Percentiles rank a stretch among this genome's conserved stretches.
Evolutionary conservation across 1,139 yeast genomes (phyloP).

Genomic region (Blastobotrys persicus): DNA sequence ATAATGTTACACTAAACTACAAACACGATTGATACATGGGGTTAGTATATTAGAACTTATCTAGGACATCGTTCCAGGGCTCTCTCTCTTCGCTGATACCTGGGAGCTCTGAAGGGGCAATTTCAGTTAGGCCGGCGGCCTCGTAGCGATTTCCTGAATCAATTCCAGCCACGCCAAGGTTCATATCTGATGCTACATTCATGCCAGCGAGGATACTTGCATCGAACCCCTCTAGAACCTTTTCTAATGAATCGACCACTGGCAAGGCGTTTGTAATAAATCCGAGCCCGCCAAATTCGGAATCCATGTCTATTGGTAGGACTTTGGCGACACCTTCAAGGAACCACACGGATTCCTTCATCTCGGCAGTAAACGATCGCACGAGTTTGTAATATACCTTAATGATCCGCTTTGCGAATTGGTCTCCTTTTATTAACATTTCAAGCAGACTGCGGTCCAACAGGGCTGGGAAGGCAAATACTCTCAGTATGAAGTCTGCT

Average conservation of each 20-base stretch:
- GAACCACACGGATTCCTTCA: conserved; percentile 91
- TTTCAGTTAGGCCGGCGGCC: conserved; percentile 5
- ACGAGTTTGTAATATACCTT: conserved; percentile 80
- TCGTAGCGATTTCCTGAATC: conserved; percentile 1
- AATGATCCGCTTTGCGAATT: conserved; percentile 85
- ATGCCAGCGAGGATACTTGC: conserved; percentile 17
- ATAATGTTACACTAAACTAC: too few species aligned
- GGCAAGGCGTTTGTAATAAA: conserved; percentile 37
- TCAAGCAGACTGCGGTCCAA: conserved; percentile 76
- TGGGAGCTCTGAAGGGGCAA: neutral
- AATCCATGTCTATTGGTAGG: conserved; percentile 44
- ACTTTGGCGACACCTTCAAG: conserved; percentile 88
- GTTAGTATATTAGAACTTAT: neutral
- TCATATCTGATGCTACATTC: conserved; percentile 10
- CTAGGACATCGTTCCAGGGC: neutral
- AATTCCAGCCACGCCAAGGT: neutral
- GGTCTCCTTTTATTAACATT: conserved; percentile 77
- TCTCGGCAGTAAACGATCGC: conserved; percentile 76
- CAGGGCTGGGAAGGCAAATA: conserved; percentile 91
- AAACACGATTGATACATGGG: too few species aligned
- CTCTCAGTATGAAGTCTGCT: conserved; percentile 79
- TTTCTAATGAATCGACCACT: conserved; percentile 9
- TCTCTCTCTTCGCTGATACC: neutral
- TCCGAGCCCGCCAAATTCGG: conserved; percentile 39
- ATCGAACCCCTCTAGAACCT: conserved; percentile 16